phyloP scores from a whole-genome alignment of 305 asterid species.

The Andrographis paniculata region DNA sequence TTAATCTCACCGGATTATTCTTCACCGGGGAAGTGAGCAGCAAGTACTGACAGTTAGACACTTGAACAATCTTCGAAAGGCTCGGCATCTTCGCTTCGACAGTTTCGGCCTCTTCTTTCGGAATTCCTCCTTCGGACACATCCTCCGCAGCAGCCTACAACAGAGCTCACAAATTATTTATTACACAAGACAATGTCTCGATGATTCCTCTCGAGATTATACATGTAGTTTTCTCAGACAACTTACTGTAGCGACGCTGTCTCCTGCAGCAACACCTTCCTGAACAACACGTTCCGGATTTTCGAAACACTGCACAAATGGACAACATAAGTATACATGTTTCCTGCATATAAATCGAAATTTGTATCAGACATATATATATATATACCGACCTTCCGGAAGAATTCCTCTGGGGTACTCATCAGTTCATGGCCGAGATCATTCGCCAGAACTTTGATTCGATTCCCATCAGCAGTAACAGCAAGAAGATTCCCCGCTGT shows the following conservation, averaged over 20 bases:
- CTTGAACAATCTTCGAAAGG: conserved; percentile 41
- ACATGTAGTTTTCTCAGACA: neutral
- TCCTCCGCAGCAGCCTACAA: conserved; percentile 28
- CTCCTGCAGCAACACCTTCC: conserved; percentile 8
- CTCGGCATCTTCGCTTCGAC: conserved; percentile 29
- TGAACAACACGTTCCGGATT: conserved; percentile 17
- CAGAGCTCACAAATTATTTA: conserved; percentile 5
- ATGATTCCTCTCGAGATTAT: neutral
- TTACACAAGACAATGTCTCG: too few species aligned
- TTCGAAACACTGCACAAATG: conserved; percentile 33
- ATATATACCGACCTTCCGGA: conserved; percentile 27
- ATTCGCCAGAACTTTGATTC: conserved; percentile 56
- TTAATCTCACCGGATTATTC: conserved; percentile 34
- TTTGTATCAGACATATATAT: too few species aligned
- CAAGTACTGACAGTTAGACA: conserved; percentile 43
- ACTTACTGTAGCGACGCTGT: conserved; percentile 20
- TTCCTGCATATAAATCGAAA: too few species aligned
- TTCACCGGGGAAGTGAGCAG: conserved; percentile 39
- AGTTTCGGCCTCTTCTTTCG: conserved; percentile 19
- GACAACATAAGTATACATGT: conserved; percentile 5
- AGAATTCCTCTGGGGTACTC: conserved; percentile 29
- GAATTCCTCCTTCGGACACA: conserved; percentile 17
- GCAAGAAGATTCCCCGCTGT: conserved; percentile 56
- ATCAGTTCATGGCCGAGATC: conserved; percentile 36
- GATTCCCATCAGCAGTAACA: conserved; percentile 54